A percentile compares a stretch with the other conserved stretches of the same genome.
Conservation (phyloP, 2,329 filamentous ascomycete genomes). For the Paracamarosporium sp. region DNA sequence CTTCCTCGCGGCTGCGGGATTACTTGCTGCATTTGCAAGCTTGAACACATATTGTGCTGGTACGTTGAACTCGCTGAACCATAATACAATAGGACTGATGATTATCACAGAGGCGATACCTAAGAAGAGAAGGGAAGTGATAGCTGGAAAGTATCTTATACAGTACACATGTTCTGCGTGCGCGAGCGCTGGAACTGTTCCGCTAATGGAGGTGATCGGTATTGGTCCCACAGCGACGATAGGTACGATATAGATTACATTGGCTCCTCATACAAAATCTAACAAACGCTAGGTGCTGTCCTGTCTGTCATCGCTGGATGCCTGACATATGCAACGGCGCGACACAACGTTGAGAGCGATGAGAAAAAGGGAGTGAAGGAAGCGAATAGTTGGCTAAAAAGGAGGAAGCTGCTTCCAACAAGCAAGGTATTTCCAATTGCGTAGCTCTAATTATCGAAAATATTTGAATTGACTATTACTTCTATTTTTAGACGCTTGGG, state of each 20-base stretch:
- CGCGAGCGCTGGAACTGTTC: constrained; percentile 29
- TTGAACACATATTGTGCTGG: constrained; percentile 51
- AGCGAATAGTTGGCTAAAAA: neutral
- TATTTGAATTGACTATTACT: neutral
- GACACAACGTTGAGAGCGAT: neutral
- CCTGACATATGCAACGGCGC: constrained; percentile 7
- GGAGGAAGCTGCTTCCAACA: neutral
- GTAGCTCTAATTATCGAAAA: neutral
- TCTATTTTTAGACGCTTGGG: neutral
- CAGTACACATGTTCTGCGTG: constrained; percentile 36
- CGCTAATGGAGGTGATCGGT: constrained; percentile 36
- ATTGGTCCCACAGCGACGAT: constrained; percentile 26
- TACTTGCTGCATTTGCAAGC: constrained; percentile 49
- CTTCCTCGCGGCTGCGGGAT: constrained; percentile 43
- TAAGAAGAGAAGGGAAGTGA: constrained; percentile 27
- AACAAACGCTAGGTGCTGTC: constrained; percentile 8
- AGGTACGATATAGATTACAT: constrained; percentile 5
- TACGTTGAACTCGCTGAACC: constrained; percentile 17
- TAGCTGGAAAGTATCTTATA: constrained; percentile 42
- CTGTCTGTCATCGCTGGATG: constrained; percentile 17
- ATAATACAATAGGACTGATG: neutral
- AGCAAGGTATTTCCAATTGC: neutral
- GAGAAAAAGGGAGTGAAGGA: neutral
- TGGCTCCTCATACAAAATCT: neutral
- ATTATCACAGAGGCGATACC: constrained; percentile 29